These are phyloP conservation scores for Zygosaccharomyces pseudobailii DNA, from an alignment of 1,139 yeast species.

Conservation along the genomic window DNA sequence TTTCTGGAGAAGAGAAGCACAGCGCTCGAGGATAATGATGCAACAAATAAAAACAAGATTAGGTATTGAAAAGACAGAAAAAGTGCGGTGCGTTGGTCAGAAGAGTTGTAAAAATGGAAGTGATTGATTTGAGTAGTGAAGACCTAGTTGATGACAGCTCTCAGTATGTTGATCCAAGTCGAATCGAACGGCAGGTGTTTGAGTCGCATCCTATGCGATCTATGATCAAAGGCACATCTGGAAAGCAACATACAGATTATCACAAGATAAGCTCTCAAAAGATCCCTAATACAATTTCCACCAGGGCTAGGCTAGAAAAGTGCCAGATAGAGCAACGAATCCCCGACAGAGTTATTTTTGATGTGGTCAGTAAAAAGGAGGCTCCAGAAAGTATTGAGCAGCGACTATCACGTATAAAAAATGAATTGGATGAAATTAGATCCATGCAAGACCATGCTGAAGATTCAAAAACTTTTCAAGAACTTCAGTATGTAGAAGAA, in stretches of 20 bases:
- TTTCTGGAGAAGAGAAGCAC: too few species aligned
- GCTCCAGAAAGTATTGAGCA: slow-evolving; percentile 2
- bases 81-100: background rate
- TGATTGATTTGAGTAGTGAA: slow-evolving; percentile 24
- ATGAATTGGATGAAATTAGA: slow-evolving; percentile 12
- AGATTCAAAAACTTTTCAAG: background rate
- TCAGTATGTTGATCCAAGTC: slow-evolving; percentile 19
- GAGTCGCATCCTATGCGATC: slow-evolving; percentile 45
- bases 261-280: slow-evolving; percentile 16
- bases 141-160: slow-evolving; percentile 35
- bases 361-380: background rate
- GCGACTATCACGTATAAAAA: slow-evolving; percentile 8
- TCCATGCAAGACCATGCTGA: slow-evolving; percentile 7
- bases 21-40: too few species aligned
- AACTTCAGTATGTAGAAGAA: background rate
- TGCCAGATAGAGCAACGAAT: slow-evolving; percentile 3
- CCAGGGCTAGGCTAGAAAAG: slow-evolving; percentile 12
- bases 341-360: background rate
- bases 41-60: background rate
- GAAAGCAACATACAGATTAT: slow-evolving; percentile 40
- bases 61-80: background rate
- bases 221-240: slow-evolving; percentile 30
- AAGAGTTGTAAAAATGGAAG: slow-evolving; percentile 4
- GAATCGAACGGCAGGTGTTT: slow-evolving; percentile 39
- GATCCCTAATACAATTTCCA: slow-evolving; percentile 12